These are phyloP conservation scores for Buxus sempervirens DNA, from an alignment of 164 flowering plant species.

Conservation along the genomic window DNA sequence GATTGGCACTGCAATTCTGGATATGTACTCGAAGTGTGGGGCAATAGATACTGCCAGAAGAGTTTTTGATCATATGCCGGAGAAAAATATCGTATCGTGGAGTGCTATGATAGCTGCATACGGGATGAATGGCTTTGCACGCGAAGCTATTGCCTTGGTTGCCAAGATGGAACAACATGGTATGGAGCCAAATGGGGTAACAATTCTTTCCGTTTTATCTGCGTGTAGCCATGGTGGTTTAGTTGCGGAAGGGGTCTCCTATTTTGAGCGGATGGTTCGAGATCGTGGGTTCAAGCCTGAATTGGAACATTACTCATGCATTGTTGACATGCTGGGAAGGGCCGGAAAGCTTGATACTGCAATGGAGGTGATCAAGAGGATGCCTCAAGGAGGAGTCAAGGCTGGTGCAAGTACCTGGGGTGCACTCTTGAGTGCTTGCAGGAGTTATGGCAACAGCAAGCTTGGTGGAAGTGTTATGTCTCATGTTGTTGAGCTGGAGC, in stretches of 20 bases:
- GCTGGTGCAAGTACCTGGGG: conserved; percentile 62
- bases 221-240: conserved; percentile 89
- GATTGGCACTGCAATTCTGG: conserved; percentile 69
- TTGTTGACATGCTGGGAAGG: conserved; percentile 76
- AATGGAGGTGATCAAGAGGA: conserved; percentile 39
- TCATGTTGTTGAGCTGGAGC: conserved; percentile 70
- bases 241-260: conserved; percentile 56
- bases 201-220: conserved; percentile 59
- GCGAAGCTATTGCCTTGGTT: conserved; percentile 52
- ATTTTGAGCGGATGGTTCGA: conserved; percentile 43
- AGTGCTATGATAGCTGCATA: conserved; percentile 73
- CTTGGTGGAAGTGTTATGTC: conserved; percentile 41
- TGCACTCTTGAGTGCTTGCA: conserved; percentile 71
- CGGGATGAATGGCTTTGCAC: conserved; percentile 62
- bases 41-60: conserved; percentile 48
- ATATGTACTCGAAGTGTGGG: conserved; percentile 84
- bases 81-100: conserved; percentile 64
- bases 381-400: conserved; percentile 40
- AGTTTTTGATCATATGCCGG: conserved; percentile 53
- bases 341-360: conserved; percentile 61
- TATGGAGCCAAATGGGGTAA: conserved; percentile 56
- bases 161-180: conserved; percentile 48
- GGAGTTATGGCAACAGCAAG: conserved; percentile 36
- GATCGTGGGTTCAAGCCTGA: conserved; percentile 37
- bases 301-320: conserved; percentile 71